Base-by-base conservation (phyloP, 2,329 filamentous ascomycete species). In the Fusarium tricinctum region DNA sequence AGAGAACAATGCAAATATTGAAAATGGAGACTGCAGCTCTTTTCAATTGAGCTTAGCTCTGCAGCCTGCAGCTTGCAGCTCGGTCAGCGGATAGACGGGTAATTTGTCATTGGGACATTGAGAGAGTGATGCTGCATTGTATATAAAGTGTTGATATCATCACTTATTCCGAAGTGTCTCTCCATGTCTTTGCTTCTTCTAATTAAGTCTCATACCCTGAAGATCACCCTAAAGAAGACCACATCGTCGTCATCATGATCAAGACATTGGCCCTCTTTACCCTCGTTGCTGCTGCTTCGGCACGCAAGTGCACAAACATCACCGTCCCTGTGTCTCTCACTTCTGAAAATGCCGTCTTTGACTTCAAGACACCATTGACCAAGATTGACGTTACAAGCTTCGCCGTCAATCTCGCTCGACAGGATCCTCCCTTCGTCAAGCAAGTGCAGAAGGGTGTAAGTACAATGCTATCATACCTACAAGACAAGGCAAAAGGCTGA, bases 341-440 rank as follows among this genome's bases (percentile, higher is more conserved):
- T 3, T 81, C 87, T 1, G 79, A 84, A 23, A 88, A 89, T 58
- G 84, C 78, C 1, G 74, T 84, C 8, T 90, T 89, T 74, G 77
- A 84, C 60, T 58, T 86, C 14, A 68, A 81, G n/a, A 72, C 82
- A 1, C 81, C 86, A 8, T 74, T 77, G 47, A 81, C 76, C n/a
- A 85, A 88, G 69, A 81, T 88, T 33, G 87, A 90, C 4, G 85
- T 85, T 2, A 85, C 85, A 14, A 81, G 85, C 63, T 87, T 91
- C 68, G 76, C 85, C 30, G 77, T 89, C 54, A 80, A 83, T 55
- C 60, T 84, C n/a, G 80, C 81, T 3, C 78, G 80, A 38, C 82
- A 85, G 43, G 83, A 78, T 43, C 38, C 46, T 3, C 86, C 89
- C 71, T 86, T 81, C 70, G 81, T 82, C 1, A 75, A 78, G 3